phyloP scores from a whole-genome alignment of 192 early-diverging fungal genomes.

The Backusella tarrabulga region DNA sequence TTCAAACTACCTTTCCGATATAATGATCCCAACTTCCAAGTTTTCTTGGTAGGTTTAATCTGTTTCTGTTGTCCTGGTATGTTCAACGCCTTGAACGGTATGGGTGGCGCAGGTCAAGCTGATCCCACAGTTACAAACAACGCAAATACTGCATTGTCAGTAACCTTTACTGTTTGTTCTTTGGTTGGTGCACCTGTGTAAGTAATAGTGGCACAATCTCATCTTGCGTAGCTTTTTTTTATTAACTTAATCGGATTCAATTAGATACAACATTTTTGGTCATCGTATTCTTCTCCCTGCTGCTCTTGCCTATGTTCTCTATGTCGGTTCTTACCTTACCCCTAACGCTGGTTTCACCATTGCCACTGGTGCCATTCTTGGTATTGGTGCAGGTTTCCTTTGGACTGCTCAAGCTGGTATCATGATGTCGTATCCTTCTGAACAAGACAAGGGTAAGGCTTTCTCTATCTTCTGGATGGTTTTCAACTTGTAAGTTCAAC shows the following conservation, averaged over 20 bases:
- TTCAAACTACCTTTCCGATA: slow-evolving; percentile 28
- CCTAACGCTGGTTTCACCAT: slow-evolving; percentile 63
- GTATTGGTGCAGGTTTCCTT: slow-evolving; percentile 77
- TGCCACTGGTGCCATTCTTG: slow-evolving; percentile 73
- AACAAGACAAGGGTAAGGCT: slow-evolving; percentile 78
- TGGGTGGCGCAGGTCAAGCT: slow-evolving; percentile 68
- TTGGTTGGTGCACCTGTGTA: slow-evolving; percentile 67
- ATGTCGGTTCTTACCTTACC: slow-evolving; percentile 74
- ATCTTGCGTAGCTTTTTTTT: slow-evolving; percentile 2
- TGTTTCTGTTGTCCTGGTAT: slow-evolving; percentile 49
- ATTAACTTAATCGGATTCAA: slow-evolving; percentile 59
- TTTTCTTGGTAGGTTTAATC: slow-evolving; percentile 37
- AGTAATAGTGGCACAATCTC: not conserved
- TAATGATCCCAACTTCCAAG: slow-evolving; percentile 32
- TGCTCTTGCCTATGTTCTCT: slow-evolving; percentile 70
- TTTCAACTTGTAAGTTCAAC: slow-evolving; percentile 53
- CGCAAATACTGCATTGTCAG: slow-evolving; percentile 78
- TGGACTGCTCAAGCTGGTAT: slow-evolving; percentile 60
- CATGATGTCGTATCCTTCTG: slow-evolving; percentile 83
- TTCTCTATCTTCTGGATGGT: slow-evolving; percentile 89
- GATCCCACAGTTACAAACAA: slow-evolving; percentile 64
- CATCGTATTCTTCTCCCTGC: slow-evolving; percentile 67
- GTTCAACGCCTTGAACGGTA: slow-evolving; percentile 65
- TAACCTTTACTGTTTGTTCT: slow-evolving; percentile 75
- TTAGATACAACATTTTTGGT: slow-evolving; percentile 75